Conservation (phyloP, 176 grass and related monocot species). For the Rhynchospora breviuscula region DNA sequence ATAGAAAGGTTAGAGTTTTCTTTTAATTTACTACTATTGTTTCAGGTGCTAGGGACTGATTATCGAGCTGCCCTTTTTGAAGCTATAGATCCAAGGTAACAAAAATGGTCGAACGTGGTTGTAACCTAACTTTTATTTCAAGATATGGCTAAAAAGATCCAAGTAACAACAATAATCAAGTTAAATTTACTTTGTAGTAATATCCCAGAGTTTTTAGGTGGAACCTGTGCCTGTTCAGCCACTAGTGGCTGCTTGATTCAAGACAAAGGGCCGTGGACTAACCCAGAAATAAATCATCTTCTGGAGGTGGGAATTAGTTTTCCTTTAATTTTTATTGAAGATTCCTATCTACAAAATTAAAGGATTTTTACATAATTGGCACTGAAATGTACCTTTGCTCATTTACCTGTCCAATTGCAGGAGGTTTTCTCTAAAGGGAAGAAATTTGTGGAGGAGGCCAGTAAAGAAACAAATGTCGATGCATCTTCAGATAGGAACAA, state of each 20-base stretch:
- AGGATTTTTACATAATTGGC: constrained; percentile 1
- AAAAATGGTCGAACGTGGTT: constrained; percentile 10
- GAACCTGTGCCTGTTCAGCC: constrained; percentile 66
- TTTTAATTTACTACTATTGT: constrained; percentile 8
- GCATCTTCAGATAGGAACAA: constrained; percentile 17
- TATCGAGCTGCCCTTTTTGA: constrained; percentile 57
- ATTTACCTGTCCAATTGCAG: constrained; percentile 32
- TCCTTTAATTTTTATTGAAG: constrained; percentile 12
- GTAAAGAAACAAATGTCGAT: constrained; percentile 3
- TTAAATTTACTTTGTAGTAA: constrained; percentile 55
- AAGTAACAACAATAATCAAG: neutral
- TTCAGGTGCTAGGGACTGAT: constrained; percentile 67
- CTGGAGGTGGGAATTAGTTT: constrained; percentile 54
- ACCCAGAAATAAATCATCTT: constrained; percentile 39
- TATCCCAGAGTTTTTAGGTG: constrained; percentile 78
- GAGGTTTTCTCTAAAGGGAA: constrained; percentile 40
- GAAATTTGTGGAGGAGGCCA: constrained; percentile 16
- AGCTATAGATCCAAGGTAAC: constrained; percentile 77
- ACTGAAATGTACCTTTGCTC: constrained; percentile 20
- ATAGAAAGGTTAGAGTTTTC: constrained; percentile 17
- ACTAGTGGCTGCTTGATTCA: constrained; percentile 67
- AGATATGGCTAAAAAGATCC: constrained; percentile 23
- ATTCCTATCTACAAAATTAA: neutral
- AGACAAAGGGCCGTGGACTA: constrained; percentile 89
- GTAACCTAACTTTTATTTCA: neutral